A percentile compares a stretch with the other conserved stretches of the same genome.
Conservation (phyloP, 257 asterid genomes). For the Haberlea rhodopensis region DNA sequence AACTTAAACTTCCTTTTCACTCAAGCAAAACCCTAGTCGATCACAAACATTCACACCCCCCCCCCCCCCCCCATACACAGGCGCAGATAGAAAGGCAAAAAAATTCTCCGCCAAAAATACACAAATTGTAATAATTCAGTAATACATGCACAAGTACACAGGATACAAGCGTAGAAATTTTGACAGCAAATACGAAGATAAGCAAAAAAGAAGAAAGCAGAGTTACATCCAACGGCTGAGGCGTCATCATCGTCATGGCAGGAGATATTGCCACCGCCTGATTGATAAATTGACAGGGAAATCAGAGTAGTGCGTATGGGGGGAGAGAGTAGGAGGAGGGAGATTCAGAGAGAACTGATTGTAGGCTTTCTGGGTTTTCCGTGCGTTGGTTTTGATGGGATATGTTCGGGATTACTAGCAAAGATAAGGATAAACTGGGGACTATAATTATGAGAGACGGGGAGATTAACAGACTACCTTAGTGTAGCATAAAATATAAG, state of each 20-base stretch:
- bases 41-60: constrained; percentile 29
- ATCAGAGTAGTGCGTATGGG: constrained; percentile 18
- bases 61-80: background rate
- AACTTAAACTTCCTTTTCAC: constrained; percentile 25
- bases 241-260: constrained; percentile 80
- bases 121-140: constrained; percentile 7
- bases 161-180: constrained; percentile 9
- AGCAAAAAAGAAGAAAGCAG: constrained; percentile 19
- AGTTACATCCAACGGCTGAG: constrained; percentile 79
- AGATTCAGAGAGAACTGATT: constrained; percentile 28
- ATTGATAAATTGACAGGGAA: constrained; percentile 43
- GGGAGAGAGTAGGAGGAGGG: constrained; percentile 15
- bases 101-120: constrained; percentile 9
- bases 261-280: constrained; percentile 42
- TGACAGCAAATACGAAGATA: constrained; percentile 24
- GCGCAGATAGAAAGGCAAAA: background rate
- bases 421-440: constrained; percentile 30
- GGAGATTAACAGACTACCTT: background rate
- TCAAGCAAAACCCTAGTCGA: constrained; percentile 48
- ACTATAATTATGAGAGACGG: constrained; percentile 6
- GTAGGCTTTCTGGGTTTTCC: constrained; percentile 31
- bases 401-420: constrained; percentile 26
- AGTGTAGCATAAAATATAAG: constrained; percentile 1
- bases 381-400: constrained; percentile 30
- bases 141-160: constrained; percentile 27